A percentile compares a stretch with the other conserved stretches of the same genome.
phyloP scores from a whole-genome alignment of 2,329 filamentous ascomycete species.

The Colletotrichum salicis region DNA sequence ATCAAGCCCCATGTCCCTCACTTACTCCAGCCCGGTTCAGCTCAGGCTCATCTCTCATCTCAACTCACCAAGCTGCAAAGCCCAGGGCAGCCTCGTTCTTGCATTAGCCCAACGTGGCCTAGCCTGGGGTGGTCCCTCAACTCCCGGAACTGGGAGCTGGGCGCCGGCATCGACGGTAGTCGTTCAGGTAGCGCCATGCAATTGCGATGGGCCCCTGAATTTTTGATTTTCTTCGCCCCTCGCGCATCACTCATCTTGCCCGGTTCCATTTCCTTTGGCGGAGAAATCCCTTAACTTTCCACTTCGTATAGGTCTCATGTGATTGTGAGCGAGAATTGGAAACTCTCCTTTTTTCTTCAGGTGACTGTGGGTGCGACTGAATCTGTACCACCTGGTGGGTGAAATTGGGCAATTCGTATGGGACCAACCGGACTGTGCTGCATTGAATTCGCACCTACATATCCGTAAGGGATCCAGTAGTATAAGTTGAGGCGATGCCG shows the following conservation, averaged over 20 bases:
- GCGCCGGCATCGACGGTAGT: not conserved
- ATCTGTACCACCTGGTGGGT: not conserved
- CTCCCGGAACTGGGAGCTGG: not conserved
- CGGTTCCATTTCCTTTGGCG: not conserved
- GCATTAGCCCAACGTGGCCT: not conserved
- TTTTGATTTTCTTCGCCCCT: not conserved
- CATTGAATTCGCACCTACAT: too few relatives aligned
- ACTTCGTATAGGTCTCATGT: not conserved
- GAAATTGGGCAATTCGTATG: not conserved
- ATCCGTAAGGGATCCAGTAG: not conserved
- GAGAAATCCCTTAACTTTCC: not conserved
- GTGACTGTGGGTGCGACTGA: not conserved
- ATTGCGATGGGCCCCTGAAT: not conserved
- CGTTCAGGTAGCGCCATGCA: not conserved
- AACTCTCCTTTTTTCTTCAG: not conserved
- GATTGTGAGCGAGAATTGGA: not conserved
- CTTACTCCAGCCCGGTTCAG: not conserved
- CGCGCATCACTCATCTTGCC: not conserved
- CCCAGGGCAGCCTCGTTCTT: not conserved
- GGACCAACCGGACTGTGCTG: not conserved
- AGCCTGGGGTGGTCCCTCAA: not conserved
- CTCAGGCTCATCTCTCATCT: not conserved
- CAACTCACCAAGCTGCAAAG: not conserved
- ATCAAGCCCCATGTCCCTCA: not conserved
- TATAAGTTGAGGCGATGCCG: not conserved